Conservation (phyloP, 306 rosid species). For the Cucumis melo region DNA sequence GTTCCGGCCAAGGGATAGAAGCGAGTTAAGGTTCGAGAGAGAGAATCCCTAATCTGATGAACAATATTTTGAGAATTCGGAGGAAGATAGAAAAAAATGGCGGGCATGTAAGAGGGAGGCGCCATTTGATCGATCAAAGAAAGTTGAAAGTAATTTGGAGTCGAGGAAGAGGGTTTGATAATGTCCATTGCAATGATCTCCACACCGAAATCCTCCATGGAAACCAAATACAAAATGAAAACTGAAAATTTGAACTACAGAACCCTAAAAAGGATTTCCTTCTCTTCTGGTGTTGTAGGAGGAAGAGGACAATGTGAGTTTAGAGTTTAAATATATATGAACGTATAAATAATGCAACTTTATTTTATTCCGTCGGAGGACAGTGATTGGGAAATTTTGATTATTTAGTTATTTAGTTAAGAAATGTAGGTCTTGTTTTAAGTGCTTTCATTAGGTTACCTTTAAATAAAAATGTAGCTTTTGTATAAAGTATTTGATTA, state of each 20-base stretch:
- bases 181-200: slow-evolving; percentile 14
- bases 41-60: slow-evolving; percentile 7
- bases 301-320: too few relatives aligned
- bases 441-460: too few relatives aligned
- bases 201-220: slow-evolving; percentile 4
- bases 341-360: too few relatives aligned
- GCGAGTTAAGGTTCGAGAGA: slow-evolving; percentile 10
- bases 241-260: too few relatives aligned
- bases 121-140: slow-evolving; percentile 30
- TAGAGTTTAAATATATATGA: too few relatives aligned
- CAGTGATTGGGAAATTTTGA: too few relatives aligned
- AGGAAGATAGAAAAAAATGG: slow-evolving; percentile 13
- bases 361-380: too few relatives aligned
- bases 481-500: too few relatives aligned
- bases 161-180: slow-evolving; percentile 26
- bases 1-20: slow-evolving; percentile 19
- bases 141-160: slow-evolving; percentile 19
- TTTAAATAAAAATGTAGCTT: too few relatives aligned
- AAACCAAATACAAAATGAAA: not conserved
- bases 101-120: slow-evolving; percentile 22
- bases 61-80: not conserved
- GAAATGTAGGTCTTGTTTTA: too few relatives aligned
- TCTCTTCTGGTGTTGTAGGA: not conserved
- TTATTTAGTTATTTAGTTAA: too few relatives aligned
- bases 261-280: not conserved